Evolutionary conservation across 2,329 filamentous ascomycete species (phyloP).

Genomic region (Aspergillus unguis): DNA sequence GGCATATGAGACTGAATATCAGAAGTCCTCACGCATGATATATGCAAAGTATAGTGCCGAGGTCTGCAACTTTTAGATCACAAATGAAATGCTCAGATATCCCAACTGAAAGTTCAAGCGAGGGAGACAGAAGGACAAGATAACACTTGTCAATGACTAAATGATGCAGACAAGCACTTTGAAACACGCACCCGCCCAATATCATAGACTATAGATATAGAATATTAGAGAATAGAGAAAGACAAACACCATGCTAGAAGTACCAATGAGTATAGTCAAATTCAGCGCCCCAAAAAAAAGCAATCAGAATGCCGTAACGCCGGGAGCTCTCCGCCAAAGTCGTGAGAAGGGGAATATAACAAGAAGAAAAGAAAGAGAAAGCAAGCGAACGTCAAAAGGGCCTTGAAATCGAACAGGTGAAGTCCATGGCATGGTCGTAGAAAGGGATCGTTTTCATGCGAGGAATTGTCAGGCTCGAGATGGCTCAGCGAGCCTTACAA

Average conservation of each 20-base stretch:
- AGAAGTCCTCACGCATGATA: constrained; percentile 19
- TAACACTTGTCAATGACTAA: constrained; percentile 9
- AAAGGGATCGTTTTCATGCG: neutral
- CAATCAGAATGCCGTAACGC: constrained; percentile 21
- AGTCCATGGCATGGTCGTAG: neutral
- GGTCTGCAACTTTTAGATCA: constrained; percentile 21
- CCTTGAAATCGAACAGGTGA: constrained; percentile 4
- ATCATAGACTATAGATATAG: constrained; percentile 2
- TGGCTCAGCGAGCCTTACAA: neutral
- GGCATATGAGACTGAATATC: constrained; percentile 21
- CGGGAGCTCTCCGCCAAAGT: constrained; percentile 20
- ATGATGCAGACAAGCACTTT: constrained; percentile 18
- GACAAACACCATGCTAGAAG: constrained; percentile 21
- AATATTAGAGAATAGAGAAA: constrained; percentile 1
- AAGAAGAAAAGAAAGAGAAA: constrained; percentile 13
- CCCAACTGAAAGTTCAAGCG: constrained; percentile 8
- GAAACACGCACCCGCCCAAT: constrained; percentile 12
- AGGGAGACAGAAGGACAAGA: constrained; percentile 1
- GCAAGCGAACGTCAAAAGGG: constrained; percentile 17
- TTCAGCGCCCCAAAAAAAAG: constrained; percentile 22
- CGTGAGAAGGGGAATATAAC: constrained; percentile 14
- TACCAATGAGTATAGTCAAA: constrained; percentile 19
- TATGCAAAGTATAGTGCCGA: constrained; percentile 20
- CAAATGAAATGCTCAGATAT: constrained; percentile 17
- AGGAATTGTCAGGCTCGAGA: neutral